Evolutionary conservation across 208 protist species (phyloP).

Genomic region (Angomonas ambiguus): DNA sequence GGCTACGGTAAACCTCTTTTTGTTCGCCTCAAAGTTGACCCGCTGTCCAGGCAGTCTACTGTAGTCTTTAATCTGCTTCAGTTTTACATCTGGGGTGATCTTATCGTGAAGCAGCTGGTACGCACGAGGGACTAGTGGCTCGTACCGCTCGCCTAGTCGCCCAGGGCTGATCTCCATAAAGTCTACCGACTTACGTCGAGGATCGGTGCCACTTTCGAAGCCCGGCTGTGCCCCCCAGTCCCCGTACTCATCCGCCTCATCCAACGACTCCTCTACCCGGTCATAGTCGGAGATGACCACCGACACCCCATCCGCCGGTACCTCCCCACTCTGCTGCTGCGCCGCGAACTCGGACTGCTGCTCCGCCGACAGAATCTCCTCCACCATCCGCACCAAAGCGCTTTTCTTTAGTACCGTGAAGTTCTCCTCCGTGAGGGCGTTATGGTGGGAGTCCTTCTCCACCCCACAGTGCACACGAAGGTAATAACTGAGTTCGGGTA

Average conservation of each 20-base stretch:
- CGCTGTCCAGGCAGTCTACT: constrained; percentile 69
- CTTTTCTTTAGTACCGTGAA: constrained; percentile 66
- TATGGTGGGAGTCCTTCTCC: constrained; percentile 10
- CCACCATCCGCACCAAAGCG: constrained; percentile 79
- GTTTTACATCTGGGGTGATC: constrained; percentile 52
- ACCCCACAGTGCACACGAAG: constrained; percentile 51
- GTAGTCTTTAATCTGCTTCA: constrained; percentile 36
- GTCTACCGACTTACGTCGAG: constrained; percentile 54
- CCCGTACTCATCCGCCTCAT: constrained; percentile 90
- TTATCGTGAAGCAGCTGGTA: constrained; percentile 86
- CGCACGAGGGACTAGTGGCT: constrained; percentile 54
- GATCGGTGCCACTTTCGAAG: constrained; percentile 37
- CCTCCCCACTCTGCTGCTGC: constrained; percentile 5
- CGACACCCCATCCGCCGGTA: constrained; percentile 5
- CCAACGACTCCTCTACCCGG: constrained; percentile 69
- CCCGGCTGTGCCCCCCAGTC: constrained; percentile 87
- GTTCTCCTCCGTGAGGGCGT: constrained; percentile 9
- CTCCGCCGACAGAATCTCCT: constrained; percentile 80
- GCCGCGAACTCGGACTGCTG: constrained; percentile 35
- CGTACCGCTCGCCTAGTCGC: constrained; percentile 63
- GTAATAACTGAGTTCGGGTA: constrained; percentile 70
- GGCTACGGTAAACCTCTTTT: constrained; percentile 26
- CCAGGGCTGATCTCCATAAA: constrained; percentile 74
- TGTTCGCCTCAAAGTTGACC: constrained; percentile 18
- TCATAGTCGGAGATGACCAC: constrained; percentile 65